These are phyloP conservation scores for Saccharomycopsis javanensis DNA, from an alignment of 805 yeast genomes.

Conservation along the genomic window DNA sequence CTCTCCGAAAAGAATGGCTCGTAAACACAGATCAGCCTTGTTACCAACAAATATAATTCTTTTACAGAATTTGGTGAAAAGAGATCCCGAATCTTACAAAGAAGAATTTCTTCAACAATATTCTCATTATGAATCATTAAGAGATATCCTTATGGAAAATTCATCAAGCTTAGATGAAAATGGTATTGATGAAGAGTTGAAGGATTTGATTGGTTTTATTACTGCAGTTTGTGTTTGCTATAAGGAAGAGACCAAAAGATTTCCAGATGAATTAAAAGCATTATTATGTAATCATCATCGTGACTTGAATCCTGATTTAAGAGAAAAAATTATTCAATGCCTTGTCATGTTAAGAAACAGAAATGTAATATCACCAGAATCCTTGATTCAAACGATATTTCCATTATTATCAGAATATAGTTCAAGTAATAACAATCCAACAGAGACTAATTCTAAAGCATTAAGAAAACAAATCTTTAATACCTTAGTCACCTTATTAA, in stretches of 20 bases:
- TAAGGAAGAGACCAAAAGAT: constrained; percentile 77
- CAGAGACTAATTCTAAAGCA: constrained; percentile 64
- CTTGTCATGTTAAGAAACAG: constrained; percentile 86
- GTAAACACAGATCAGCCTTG: constrained; percentile 83
- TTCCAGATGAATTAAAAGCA: constrained; percentile 70
- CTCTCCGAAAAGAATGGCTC: constrained; percentile 47
- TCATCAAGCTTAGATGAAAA: constrained; percentile 43
- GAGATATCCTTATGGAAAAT: constrained; percentile 76
- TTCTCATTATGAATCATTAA: constrained; percentile 80
- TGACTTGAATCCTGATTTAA: constrained; percentile 69
- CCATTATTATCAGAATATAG: constrained; percentile 72
- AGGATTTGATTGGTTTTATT: constrained; percentile 80
- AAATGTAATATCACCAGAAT: constrained; percentile 67
- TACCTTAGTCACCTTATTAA: constrained; percentile 67
- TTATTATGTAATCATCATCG: constrained; percentile 68
- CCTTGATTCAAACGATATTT: constrained; percentile 75
- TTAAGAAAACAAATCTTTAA: constrained; percentile 75
- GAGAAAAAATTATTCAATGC: constrained; percentile 87
- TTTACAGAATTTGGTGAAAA: constrained; percentile 81
- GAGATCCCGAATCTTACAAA: constrained; percentile 89
- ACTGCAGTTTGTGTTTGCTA: constrained; percentile 86
- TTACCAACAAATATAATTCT: constrained; percentile 87
- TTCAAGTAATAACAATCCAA: constrained; percentile 32
- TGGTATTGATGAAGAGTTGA: constrained; percentile 37
- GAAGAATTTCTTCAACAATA: constrained; percentile 93